Evolutionary conservation across 2,329 filamentous ascomycete genomes (phyloP), one percentile per base, ranked within the genome.

Genomic region (Geosmithia putterillii): DNA sequence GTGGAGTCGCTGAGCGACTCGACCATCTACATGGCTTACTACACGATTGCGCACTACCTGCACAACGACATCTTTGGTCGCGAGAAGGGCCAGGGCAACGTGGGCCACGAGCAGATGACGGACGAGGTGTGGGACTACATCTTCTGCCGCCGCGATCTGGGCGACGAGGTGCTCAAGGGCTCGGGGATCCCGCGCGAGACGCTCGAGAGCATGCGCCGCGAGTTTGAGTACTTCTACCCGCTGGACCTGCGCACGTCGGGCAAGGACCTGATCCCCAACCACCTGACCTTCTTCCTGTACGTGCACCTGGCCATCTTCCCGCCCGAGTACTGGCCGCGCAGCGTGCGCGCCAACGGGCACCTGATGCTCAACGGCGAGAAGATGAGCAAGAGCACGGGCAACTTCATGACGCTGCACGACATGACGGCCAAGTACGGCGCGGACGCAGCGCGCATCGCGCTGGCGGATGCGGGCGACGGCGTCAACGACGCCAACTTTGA

Each of bases 401-500:
- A 96, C 68, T 98, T 98, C 71, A 73, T 98, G 61, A 96, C 92
- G 10, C 71, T 96, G 42, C 76, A 81, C 43, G 86, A 95, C 48
- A 76, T 89, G 23, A 83, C 90, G 14, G 75, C 81, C 53, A 98
- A 98, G 63, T 98, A 92, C 54, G 92, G 92, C 56, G 90, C 92
- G 8, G 92, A 96, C 60, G 92, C 92, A 14, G 83, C 84, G 38
- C 79, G 90, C 58, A 84, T 96, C 54, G 88, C 89, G 3, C 79
- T 98, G 49, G 90, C 90, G 17, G 92, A 98, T 62, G 88, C 88
- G 12, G 92, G 92, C 54, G 92, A 98, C 57, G 86, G 85, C 50
- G 88, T 95, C 48, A 83, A 87, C 49, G 92, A 98, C 62, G 89
- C 90, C 54, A 98, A 98, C 70, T 94, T 98, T 51, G 92, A 95